Percentiles rank a stretch among this genome's conserved stretches.
These are phyloP conservation scores for Leptomonas pyrrhocoris DNA, from an alignment of 208 protist genomes.

Conservation along the genomic window DNA sequence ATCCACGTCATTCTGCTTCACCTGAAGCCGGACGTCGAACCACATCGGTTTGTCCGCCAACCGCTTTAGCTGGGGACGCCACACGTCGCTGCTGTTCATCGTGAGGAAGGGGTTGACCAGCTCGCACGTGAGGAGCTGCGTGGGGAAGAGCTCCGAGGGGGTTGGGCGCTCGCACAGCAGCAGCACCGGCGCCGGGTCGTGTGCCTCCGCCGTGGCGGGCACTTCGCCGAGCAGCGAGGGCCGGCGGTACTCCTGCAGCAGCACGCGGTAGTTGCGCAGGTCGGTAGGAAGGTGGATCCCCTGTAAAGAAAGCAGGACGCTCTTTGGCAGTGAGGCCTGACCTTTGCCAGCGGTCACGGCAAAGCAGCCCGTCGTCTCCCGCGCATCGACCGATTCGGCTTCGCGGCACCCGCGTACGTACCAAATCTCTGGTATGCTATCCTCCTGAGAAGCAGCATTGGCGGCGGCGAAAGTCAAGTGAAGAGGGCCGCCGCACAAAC, in stretches of 20 bases:
- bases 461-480: neutral
- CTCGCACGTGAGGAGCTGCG: constrained; percentile 66
- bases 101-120: constrained; percentile 48
- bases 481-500: neutral
- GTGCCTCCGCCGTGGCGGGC: neutral
- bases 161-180: constrained; percentile 40
- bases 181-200: constrained; percentile 1
- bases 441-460: neutral
- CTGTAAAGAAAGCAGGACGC: constrained; percentile 45
- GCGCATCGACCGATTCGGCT: constrained; percentile 24
- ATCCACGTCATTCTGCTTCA: constrained; percentile 9
- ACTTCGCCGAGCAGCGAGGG: constrained; percentile 20
- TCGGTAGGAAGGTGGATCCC: constrained; percentile 55
- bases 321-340: neutral
- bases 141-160: constrained; percentile 57
- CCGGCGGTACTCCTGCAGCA: constrained; percentile 32
- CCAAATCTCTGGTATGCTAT: constrained; percentile 37
- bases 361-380: constrained; percentile 61
- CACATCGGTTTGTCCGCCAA: constrained; percentile 12
- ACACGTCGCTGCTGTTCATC: constrained; percentile 9
- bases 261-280: constrained; percentile 19
- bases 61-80: constrained; percentile 21
- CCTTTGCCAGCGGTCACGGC: constrained; percentile 8
- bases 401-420: constrained; percentile 63
- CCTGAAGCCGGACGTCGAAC: constrained; percentile 34